phyloP scores from a whole-genome alignment of 805 yeast genomes.

The Tetrapisispora taiwanensis region DNA sequence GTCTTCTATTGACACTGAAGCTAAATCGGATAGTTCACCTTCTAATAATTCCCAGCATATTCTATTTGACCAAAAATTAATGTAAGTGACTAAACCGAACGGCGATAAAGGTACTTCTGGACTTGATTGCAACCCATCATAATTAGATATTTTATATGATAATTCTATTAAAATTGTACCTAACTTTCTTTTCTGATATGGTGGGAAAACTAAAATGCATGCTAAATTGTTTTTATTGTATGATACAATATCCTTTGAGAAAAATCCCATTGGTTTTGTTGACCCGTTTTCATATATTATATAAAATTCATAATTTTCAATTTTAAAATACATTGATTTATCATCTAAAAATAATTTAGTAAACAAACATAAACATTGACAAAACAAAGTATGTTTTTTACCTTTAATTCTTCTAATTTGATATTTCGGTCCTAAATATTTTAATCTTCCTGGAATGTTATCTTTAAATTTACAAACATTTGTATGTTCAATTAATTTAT shows the following conservation, averaged over 20 bases:
- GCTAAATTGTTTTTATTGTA: conserved; percentile 77
- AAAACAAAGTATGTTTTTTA: conserved; percentile 48
- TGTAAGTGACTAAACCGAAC: conserved; percentile 65
- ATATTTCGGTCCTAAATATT: conserved; percentile 49
- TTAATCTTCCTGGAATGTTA: conserved; percentile 52
- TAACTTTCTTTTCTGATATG: conserved; percentile 67
- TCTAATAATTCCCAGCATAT: conserved; percentile 36
- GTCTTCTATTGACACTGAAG: conserved; percentile 35
- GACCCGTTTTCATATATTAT: conserved; percentile 47
- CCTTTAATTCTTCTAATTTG: conserved; percentile 65
- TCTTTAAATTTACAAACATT: conserved; percentile 35
- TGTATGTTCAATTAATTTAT: conserved; percentile 42
- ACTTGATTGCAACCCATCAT: conserved; percentile 60
- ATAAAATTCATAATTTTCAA: conserved; percentile 73
- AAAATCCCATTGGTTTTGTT: conserved; percentile 73
- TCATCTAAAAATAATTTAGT: conserved; percentile 84
- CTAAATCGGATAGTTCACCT: conserved; percentile 30
- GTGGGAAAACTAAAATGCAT: conserved; percentile 86
- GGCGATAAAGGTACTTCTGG: conserved; percentile 89
- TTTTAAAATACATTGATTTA: conserved; percentile 75
- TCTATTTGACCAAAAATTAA: conserved; percentile 62
- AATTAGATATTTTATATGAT: conserved; percentile 65
- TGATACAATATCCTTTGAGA: conserved; percentile 75
- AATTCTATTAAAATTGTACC: conserved; percentile 78
- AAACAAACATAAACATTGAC: conserved; percentile 76